Evolutionary conservation across 768 basidiomycete genomes (phyloP), one percentile per base, ranked within the genome.

Genomic region (Leccinum disarticulatum): DNA sequence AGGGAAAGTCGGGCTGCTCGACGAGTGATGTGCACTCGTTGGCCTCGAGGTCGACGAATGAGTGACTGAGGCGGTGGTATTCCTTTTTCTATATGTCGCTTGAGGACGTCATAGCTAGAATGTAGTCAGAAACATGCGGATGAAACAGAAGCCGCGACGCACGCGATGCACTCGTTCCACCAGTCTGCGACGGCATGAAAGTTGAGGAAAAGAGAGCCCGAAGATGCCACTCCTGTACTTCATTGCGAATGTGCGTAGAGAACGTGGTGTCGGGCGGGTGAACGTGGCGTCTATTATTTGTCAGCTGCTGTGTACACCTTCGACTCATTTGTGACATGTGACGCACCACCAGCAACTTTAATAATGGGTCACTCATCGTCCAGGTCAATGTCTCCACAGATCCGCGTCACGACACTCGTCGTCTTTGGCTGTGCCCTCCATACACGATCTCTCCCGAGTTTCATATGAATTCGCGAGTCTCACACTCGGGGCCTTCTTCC

Each of bases 111-210:
- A 69, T 95, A 95, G 15, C 91, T 93, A 64, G 36, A 14, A 17
- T 19, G 1, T n/a, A 31, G n/a, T 51, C 50, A 31, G 22, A 3
- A 10, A 10, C 11, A 31, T 17, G 19, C 43, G 19, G 25, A 47
- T 4, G 13, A 6, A 5, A 13, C 28, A n/a, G 52, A 14, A 22
- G 30, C 30, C 14, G 22, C 36, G 14, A 82, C 90, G 61, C 67
- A 93, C 87, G 88, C 84, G 49, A 95, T 91, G 70, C 95, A 95
- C 54, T 93, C 88, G 61, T 93, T 90, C 87, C 88, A 91, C 93
- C 93, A 95, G 54, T 95, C 93, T 0, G 92, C 80, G 27, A 94
- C 89, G 3, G 92, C 90, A 65, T 95, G 95, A 76, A 95, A 95
- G 72, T 93, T 91, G 68, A 95, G 82, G 25, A 22, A 33, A 17